Evolutionary conservation across 2,329 filamentous ascomycete species (phyloP).

Genomic region (Cladophialophora chaetospira): DNA sequence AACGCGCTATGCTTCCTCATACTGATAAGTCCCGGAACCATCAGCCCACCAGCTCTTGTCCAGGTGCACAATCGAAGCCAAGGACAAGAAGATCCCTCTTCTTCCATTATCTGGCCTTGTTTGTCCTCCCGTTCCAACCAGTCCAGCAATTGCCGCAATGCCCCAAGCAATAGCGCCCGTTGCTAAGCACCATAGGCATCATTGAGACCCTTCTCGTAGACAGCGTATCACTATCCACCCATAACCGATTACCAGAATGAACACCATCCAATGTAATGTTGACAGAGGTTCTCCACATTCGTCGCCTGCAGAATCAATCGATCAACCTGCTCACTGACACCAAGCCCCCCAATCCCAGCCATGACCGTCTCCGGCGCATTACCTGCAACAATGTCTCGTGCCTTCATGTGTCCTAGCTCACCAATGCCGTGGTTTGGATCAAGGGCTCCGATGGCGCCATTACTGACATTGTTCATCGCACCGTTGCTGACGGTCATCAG

Average conservation of each 20-base stretch:
- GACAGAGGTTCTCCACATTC: constrained; percentile 94
- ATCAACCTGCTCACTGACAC: constrained; percentile 85
- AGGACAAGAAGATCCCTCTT: no score
- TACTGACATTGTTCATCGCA: constrained; percentile 13
- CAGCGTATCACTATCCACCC: no score
- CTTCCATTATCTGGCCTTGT: no score
- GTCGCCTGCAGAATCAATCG: constrained; percentile 94
- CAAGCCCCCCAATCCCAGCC: constrained; percentile 58
- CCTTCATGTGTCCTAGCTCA: constrained; percentile 6
- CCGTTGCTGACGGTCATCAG: constrained; percentile 24
- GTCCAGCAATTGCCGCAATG: no score
- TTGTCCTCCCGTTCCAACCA: no score
- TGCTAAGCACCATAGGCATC: no score
- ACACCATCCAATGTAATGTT: constrained; percentile 99
- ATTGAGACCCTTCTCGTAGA: no score
- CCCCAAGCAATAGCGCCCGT: no score
- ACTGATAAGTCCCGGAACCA: no score
- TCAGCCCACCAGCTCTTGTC: no score
- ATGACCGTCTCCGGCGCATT: constrained; percentile 24
- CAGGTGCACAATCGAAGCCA: no score
- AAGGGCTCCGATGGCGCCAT: constrained; percentile 1
- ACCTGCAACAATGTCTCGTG: constrained; percentile 14
- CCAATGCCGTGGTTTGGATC: background rate
- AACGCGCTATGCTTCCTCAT: no score
- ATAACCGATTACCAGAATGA: constrained; percentile 85